Conservation (phyloP, 208 protist genomes). For the Jaenimonas drosophilae region DNA sequence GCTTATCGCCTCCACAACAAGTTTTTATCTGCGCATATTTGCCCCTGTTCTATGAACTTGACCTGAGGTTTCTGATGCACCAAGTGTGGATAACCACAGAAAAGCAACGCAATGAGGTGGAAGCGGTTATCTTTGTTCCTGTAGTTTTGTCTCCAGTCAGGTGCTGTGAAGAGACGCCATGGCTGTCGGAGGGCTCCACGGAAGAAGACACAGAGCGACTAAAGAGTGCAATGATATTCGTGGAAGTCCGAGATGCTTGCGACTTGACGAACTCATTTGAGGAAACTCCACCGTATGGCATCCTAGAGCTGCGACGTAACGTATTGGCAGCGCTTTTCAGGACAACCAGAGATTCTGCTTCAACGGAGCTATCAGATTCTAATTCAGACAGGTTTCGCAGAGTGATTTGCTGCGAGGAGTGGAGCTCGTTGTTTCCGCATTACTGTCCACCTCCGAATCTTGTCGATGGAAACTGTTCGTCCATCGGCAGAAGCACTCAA, state of each 20-base stretch:
- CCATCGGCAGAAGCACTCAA: background rate
- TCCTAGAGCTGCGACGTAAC: too few relatives aligned
- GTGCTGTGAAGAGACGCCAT: too few relatives aligned
- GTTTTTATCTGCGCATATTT: constrained; percentile 62
- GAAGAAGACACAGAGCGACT: background rate
- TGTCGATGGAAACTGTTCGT: too few relatives aligned
- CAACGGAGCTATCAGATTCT: too few relatives aligned
- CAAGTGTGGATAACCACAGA: constrained; percentile 42
- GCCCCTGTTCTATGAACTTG: constrained; percentile 69
- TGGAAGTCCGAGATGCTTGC: background rate
- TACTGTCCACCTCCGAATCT: background rate
- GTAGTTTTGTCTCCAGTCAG: too few relatives aligned
- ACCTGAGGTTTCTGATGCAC: constrained; percentile 42
- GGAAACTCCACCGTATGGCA: too few relatives aligned
- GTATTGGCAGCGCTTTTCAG: too few relatives aligned
- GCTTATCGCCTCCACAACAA: too few relatives aligned
- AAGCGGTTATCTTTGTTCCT: too few relatives aligned
- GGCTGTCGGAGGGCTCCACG: background rate
- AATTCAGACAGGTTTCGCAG: background rate
- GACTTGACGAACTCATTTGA: too few relatives aligned
- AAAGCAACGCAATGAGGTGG: too few relatives aligned
- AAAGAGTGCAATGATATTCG: constrained; percentile 2
- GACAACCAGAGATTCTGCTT: too few relatives aligned
- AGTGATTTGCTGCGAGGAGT: background rate
- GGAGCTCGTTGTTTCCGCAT: constrained; percentile 4